phyloP scores from a whole-genome alignment of 2,329 filamentous ascomycete genomes.

The Ampelomyces quisqualis region DNA sequence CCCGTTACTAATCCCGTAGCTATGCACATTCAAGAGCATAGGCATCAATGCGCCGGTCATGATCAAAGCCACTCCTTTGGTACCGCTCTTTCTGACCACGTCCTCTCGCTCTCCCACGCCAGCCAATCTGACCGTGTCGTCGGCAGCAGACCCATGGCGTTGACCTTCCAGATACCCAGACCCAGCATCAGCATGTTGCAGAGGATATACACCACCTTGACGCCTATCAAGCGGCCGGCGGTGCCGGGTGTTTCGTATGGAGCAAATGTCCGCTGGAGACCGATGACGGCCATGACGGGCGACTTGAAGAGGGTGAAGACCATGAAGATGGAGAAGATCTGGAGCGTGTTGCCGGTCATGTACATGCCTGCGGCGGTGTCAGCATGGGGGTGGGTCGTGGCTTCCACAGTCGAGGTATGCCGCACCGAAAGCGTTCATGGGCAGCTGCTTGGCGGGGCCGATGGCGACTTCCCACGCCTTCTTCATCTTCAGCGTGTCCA shows the following conservation, averaged over 20 bases:
- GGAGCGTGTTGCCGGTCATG: slow-evolving; percentile 97
- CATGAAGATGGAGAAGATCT: slow-evolving; percentile 99
- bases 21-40: neutral
- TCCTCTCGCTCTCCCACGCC: slow-evolving; percentile 81
- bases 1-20: neutral
- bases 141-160: slow-evolving; percentile 92
- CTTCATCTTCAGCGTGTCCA: slow-evolving; percentile 94
- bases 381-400: neutral
- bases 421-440: slow-evolving; percentile 92
- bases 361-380: slow-evolving; percentile 67
- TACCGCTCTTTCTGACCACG: slow-evolving; percentile 41
- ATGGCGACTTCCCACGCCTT: slow-evolving; percentile 98
- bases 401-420: neutral
- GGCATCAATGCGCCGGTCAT: neutral
- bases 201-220: slow-evolving; percentile 83
- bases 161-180: slow-evolving; percentile 93
- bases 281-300: slow-evolving; percentile 79
- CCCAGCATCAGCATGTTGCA: slow-evolving; percentile 84
- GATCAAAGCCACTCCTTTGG: slow-evolving; percentile 39
- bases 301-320: slow-evolving; percentile 99
- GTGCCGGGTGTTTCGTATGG: slow-evolving; percentile 85
- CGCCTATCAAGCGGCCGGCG: slow-evolving; percentile 69
- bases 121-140: slow-evolving; percentile 97
- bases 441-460: slow-evolving; percentile 86
- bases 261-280: slow-evolving; percentile 84